A percentile compares a stretch with the other conserved stretches of the same genome.
phyloP scores from a whole-genome alignment of 495 filamentous ascomycete species.

The Neurospora sp. region DNA sequence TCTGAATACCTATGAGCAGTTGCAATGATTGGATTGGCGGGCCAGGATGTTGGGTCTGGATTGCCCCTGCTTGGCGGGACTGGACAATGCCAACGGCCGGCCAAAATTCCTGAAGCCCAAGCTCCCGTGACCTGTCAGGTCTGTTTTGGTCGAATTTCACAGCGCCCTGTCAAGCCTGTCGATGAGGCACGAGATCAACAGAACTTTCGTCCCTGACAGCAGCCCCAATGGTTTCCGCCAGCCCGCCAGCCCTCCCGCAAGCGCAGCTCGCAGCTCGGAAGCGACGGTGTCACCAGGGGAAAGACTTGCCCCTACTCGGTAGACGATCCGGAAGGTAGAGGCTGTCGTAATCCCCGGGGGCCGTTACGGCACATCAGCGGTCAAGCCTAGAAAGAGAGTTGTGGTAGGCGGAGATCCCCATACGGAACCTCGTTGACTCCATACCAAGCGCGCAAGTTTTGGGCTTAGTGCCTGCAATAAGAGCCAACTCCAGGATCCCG shows the following conservation, averaged over 20 bases:
- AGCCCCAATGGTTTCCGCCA: conserved; percentile 1
- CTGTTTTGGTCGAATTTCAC: background rate
- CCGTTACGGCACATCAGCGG: conserved; percentile 14
- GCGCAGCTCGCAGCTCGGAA: conserved; percentile 2
- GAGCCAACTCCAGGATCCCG: conserved; percentile 6
- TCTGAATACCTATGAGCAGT: background rate
- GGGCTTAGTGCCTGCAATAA: background rate
- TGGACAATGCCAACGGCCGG: background rate
- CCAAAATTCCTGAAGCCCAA: background rate
- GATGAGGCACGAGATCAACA: conserved; percentile 22
- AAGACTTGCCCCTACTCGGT: background rate
- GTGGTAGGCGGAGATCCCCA: background rate
- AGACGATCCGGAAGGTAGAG: background rate
- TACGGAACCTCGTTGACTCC: background rate
- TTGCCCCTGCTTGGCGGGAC: background rate
- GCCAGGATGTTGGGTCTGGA: background rate
- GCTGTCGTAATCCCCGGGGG: conserved; percentile 3
- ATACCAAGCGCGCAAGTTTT: background rate
- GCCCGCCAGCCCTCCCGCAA: conserved; percentile 6
- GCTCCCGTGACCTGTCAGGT: background rate
- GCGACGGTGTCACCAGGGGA: background rate
- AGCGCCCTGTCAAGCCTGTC: background rate
- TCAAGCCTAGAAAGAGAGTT: conserved; percentile 3
- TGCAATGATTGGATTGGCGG: background rate
- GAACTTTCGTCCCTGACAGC: conserved; percentile 13